Conservation (phyloP, 306 rosid genomes). For the Biancaea sappan region DNA sequence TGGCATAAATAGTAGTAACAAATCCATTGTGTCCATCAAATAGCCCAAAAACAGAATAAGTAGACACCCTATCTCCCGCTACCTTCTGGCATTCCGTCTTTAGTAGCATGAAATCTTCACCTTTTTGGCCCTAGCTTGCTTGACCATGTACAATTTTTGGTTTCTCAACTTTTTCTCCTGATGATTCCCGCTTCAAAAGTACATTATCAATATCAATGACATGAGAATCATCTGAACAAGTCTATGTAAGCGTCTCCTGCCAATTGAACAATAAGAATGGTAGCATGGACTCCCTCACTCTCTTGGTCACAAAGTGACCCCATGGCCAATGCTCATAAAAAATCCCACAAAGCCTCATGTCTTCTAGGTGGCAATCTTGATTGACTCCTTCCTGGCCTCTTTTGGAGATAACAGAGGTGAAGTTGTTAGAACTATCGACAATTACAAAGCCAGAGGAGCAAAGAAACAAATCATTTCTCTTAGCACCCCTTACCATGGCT, state of each 20-base stretch:
- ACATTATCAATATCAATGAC: constrained; percentile 18
- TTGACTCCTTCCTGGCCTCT: constrained; percentile 84
- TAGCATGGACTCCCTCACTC: constrained; percentile 79
- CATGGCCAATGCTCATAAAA: constrained; percentile 95
- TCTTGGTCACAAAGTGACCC: constrained; percentile 94
- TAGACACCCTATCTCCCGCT: constrained; percentile 75
- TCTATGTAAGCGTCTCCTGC: constrained; percentile 74
- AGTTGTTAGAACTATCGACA: constrained; percentile 66
- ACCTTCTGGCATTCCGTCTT: constrained; percentile 80
- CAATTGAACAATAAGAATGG: constrained; percentile 70
- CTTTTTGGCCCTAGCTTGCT: constrained; percentile 79
- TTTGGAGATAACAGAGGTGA: constrained; percentile 75
- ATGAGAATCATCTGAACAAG: constrained; percentile 44
- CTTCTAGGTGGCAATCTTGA: constrained; percentile 97
- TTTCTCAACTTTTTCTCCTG: constrained; percentile 68
- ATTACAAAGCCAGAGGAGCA: constrained; percentile 59
- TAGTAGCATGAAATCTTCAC: constrained; percentile 73
- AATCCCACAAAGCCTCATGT: constrained; percentile 85
- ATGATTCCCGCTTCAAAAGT: constrained; percentile 75
- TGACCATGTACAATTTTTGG: constrained; percentile 67
- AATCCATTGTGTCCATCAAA: constrained; percentile 99
- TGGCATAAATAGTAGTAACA: constrained; percentile 80
- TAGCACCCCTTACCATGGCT: constrained; percentile 78
- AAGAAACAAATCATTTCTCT: constrained; percentile 67
- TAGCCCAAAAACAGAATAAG: constrained; percentile 88